Evolutionary conservation across 768 basidiomycete genomes (phyloP).

Genomic region (Suillus hirtellus): DNA sequence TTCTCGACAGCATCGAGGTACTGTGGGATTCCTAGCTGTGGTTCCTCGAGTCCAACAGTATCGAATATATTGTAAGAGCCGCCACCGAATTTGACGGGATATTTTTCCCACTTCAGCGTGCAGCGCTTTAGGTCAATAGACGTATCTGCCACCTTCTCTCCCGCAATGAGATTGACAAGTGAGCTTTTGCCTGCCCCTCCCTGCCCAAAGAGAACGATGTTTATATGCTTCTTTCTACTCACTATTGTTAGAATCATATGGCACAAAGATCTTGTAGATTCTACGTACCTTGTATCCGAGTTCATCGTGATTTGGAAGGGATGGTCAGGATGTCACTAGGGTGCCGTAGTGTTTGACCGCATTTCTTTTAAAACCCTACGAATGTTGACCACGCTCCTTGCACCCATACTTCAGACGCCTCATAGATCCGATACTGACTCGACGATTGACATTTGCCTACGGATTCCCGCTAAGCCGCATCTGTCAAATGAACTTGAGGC

Average conservation of each 20-base stretch:
- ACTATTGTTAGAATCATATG: not conserved
- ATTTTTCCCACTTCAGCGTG: constrained; percentile 34
- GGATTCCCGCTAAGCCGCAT: not conserved
- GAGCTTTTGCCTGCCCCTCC: constrained; percentile 37
- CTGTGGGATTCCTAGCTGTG: constrained; percentile 25
- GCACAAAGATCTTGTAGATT: not conserved
- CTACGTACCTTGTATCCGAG: not conserved
- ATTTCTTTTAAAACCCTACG: not conserved
- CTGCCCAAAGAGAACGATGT: constrained; percentile 45
- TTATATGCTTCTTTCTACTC: constrained; percentile 16
- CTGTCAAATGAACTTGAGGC: not conserved
- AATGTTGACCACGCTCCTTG: not conserved
- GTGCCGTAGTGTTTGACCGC: not conserved
- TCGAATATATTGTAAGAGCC: constrained; percentile 30
- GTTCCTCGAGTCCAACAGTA: constrained; percentile 37
- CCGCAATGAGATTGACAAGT: constrained; percentile 34
- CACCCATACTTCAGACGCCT: not conserved
- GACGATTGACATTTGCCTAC: not conserved
- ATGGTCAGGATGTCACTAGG: not conserved
- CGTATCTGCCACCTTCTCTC: constrained; percentile 21
- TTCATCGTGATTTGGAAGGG: not conserved
- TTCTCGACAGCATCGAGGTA: constrained; percentile 30
- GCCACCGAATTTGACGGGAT: constrained; percentile 27
- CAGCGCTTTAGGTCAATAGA: constrained; percentile 33
- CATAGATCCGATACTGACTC: not conserved